Evolutionary conservation across 345 rosid species (phyloP), one percentile per base, ranked within the genome.

Genomic region (Chamaenerion angustifolium): DNA sequence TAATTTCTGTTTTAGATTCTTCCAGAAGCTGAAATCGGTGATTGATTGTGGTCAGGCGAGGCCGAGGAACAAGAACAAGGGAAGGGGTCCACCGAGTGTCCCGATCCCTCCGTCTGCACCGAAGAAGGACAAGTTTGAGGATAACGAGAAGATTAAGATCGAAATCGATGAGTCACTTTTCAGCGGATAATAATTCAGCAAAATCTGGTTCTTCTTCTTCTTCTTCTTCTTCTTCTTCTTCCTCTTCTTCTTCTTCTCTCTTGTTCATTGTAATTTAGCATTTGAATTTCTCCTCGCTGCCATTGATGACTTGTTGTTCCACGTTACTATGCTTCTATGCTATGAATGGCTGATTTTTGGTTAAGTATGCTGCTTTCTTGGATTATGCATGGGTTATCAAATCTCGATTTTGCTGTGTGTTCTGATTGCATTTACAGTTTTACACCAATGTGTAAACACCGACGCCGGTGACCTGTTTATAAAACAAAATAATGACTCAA

Each of bases 21-120:
- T 13, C 2, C 0, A 8, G 25, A 18, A n/a, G 46, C 12, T 41
- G 51, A 46, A 35, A 13, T 18, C 12, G 45, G 6, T 3, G 51
- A 14, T 16, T 59, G 14, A 35, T 21, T 23, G 16, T 45, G 45
- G 19, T 50, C 43, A 90, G 98, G 92, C 94, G 48, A 86, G 96
- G 87, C 94, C 94, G 43, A 59, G 96, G 55, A 48, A 80, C 75
- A 90, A 86, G 89, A 81, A 60, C 60, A 90, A 86, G 58, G 94
- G 96, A 42, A 76, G 95, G 64, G 96, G 89, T 1, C 96, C 89
- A 4, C 83, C 88, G 16, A 75, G 85, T 18, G 71, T 83, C 40
- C 63, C 74, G 8, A 77, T 66, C 4, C 98, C 98, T 49, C 55
- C 83, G 9, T 57, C 85, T 35, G 85, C 92, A 0, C 77, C 82